phyloP scores from a whole-genome alignment of 75 land plant species.

The Azolla pinnata region DNA sequence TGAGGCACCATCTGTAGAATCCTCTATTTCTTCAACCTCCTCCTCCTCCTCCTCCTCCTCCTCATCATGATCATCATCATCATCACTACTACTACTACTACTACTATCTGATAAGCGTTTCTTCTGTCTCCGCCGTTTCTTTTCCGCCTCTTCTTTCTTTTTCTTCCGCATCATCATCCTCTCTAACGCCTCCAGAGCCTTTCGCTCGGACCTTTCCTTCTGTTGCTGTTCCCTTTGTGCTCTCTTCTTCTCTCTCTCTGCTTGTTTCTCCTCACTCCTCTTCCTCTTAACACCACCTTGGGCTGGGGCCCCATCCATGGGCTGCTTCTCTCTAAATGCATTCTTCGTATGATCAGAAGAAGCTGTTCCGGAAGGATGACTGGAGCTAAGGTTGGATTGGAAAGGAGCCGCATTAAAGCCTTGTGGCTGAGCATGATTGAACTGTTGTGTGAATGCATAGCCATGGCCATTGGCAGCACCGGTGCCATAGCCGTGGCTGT shows the following conservation, averaged over 20 bases:
- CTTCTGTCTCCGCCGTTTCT: neutral
- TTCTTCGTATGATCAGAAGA: neutral
- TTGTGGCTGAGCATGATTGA: slow-evolving; percentile 3
- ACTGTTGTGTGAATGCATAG: neutral
- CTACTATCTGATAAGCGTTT: slow-evolving; percentile 28
- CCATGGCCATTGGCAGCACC: neutral
- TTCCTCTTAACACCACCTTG: neutral
- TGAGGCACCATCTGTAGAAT: slow-evolving; percentile 7
- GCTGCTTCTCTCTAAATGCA: neutral
- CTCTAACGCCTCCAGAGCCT: slow-evolving; percentile 1
- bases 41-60: neutral
- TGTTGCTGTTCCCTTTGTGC: neutral
- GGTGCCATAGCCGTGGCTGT: no score
- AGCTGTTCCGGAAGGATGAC: neutral
- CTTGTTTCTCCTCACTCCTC: slow-evolving; percentile 6
- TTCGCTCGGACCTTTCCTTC: neutral
- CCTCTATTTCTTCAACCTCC: neutral
- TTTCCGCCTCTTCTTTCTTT: neutral
- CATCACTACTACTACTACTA: no score
- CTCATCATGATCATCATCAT: slow-evolving; percentile 21
- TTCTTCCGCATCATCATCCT: neutral
- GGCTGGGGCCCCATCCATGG: neutral
- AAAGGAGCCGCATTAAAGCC: neutral
- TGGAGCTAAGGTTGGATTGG: neutral
- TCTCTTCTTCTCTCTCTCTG: neutral